Evolutionary conservation across 108 stramenopile species (phyloP), one percentile per base, ranked within the genome.

Genomic region (Parmales sp.): DNA sequence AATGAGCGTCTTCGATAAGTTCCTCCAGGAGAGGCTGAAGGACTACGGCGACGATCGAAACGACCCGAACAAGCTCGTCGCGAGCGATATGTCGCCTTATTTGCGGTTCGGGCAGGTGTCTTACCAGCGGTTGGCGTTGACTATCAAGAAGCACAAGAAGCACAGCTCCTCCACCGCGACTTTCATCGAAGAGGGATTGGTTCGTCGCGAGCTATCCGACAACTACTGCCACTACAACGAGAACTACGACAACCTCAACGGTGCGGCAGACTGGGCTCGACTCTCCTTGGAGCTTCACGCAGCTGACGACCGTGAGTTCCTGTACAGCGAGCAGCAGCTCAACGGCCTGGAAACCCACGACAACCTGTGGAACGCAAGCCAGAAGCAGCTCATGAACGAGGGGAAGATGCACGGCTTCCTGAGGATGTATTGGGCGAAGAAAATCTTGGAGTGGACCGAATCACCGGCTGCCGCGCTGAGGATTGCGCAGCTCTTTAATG

Each of bases 341-440:
- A 96, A 97, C 71, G 45, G 66, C 31, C 94, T 76, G 31, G 64
- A 67, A 51, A 97, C 98, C 0, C 92, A 96, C 72, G 98, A 99
- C 72, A 94, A 96, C 68, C 74, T 99, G 38, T 99, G 98, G 98
- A 99, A 98, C 79, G 98, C 98, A 18, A 94, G 95, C 3, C 95
- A 99, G 77, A 54, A 92, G 36, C 91, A 95, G 64, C 68, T 96
- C 63, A 87, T 95, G 34, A 67, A 73, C 26, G 86, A 89, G 66
- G 98, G 97, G 8, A 87, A 88, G 50, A 89, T 99, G 94, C 98
- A 98, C 80, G 97, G 97, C 28, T 99, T 98, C 73, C 74, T 90
- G 38, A 78, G 98, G 37, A 99, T 99, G 98, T 98, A 98, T 74
- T 99, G 98, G 98, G 98, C 98, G 37, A 99, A 99, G 76, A 98